A percentile compares a stretch with the other conserved stretches of the same genome.
Evolutionary conservation across 306 rosid genomes (phyloP).

Genomic region (Cucumis hystrix): DNA sequence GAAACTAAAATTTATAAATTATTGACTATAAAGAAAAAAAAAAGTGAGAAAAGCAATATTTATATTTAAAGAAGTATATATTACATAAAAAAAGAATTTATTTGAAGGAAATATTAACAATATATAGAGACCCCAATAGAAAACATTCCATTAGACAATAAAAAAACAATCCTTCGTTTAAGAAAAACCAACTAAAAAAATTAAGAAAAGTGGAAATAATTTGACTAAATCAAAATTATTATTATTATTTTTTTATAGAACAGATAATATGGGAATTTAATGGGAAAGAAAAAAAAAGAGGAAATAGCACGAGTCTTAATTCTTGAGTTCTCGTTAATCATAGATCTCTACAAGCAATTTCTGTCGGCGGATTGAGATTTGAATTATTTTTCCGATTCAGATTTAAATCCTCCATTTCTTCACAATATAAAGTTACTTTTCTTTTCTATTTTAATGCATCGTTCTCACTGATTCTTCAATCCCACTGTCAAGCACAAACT

Average conservation of each 20-base stretch:
- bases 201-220: neutral
- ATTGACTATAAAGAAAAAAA: too few relatives aligned
- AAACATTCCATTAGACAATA: neutral
- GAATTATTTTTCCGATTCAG: neutral
- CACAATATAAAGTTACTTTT: neutral
- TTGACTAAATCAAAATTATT: too few relatives aligned
- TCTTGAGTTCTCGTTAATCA: neutral
- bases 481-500: neutral
- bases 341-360: neutral
- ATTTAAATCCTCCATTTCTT: neutral
- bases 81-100: too few relatives aligned
- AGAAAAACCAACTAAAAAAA: too few relatives aligned
- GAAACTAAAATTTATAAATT: too few relatives aligned
- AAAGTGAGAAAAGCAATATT: neutral
- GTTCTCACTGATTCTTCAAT: neutral
- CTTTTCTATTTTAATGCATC: neutral
- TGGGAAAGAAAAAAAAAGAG: neutral
- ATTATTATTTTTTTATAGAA: neutral
- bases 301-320: neutral
- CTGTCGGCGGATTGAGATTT: constrained; percentile 1
- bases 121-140: neutral
- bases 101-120: neutral
- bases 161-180: too few relatives aligned
- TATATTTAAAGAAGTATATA: neutral
- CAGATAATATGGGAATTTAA: neutral